Conservation (phyloP, 2,329 filamentous ascomycete species). For the Alternaria gansuensis region DNA sequence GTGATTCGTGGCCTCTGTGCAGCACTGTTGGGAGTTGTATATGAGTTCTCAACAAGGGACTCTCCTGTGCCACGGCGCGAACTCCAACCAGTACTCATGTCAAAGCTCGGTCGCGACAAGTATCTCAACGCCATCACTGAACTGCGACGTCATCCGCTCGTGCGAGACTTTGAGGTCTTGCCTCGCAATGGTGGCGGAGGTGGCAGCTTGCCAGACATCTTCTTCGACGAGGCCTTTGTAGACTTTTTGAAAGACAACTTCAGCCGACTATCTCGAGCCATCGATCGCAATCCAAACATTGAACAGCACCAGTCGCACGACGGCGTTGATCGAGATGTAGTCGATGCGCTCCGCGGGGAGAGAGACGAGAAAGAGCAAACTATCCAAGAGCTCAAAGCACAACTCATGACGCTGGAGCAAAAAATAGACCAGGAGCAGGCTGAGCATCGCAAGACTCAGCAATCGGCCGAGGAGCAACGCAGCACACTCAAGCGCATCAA, state of each 20-base stretch:
- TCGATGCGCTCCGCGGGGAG: slow-evolving; percentile 83
- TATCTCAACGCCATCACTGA: slow-evolving; percentile 84
- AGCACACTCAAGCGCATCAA: slow-evolving; percentile 70
- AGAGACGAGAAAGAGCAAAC: slow-evolving; percentile 74
- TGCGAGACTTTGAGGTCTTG: slow-evolving; percentile 90
- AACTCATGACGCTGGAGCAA: slow-evolving; percentile 64
- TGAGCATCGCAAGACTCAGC: slow-evolving; percentile 72
- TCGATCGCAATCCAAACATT: slow-evolving; percentile 88
- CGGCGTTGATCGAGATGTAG: slow-evolving; percentile 90
- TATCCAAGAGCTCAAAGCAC: slow-evolving; percentile 65
- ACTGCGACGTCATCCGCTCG: slow-evolving; percentile 76
- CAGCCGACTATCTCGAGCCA: slow-evolving; percentile 80
- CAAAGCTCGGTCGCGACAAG: slow-evolving; percentile 81
- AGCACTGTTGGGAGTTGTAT: slow-evolving; percentile 84
- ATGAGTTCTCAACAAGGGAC: slow-evolving; percentile 98
- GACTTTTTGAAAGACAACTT: slow-evolving; percentile 98
- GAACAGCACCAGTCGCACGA: slow-evolving; percentile 88
- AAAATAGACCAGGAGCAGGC: slow-evolving; percentile 75
- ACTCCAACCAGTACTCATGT: slow-evolving; percentile 78
- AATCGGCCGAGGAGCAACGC: slow-evolving; percentile 56
- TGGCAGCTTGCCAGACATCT: slow-evolving; percentile 76
- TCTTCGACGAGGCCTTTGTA: slow-evolving; percentile 85
- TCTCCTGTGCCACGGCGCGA: slow-evolving; percentile 85
- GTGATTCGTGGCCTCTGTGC: slow-evolving; percentile 84
- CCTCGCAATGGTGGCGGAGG: slow-evolving; percentile 66